Evolutionary conservation across 2,329 filamentous ascomycete genomes (phyloP).

Genomic region (Sporothrix humicola): DNA sequence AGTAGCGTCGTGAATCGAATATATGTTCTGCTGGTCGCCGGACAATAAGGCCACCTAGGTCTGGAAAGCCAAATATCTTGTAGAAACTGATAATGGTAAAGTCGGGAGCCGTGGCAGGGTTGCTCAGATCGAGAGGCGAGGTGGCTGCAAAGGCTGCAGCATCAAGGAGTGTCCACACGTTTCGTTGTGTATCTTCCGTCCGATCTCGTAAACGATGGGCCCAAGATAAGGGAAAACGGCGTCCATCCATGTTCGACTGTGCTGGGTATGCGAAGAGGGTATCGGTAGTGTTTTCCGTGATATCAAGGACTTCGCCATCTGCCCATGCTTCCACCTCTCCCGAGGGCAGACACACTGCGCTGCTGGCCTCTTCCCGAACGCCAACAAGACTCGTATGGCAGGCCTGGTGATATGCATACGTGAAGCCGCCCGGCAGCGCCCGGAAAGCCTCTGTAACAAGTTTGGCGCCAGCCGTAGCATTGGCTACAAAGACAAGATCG

Average conservation of each 20-base stretch:
- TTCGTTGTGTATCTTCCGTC: constrained; percentile 39
- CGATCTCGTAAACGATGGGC: constrained; percentile 43
- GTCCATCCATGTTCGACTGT: constrained; percentile 92
- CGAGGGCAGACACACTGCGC: constrained; percentile 71
- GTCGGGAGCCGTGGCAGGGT: constrained; percentile 70
- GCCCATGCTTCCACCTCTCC: constrained; percentile 70
- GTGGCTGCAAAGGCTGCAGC: constrained; percentile 83
- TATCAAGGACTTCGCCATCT: constrained; percentile 40
- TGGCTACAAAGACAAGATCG: constrained; percentile 88
- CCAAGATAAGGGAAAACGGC: constrained; percentile 75
- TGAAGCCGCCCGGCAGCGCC: constrained; percentile 71
- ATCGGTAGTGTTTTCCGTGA: constrained; percentile 34
- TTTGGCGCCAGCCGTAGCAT: constrained; percentile 90
- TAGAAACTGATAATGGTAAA: constrained; percentile 90
- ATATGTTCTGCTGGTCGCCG: constrained; percentile 70
- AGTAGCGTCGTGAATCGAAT: constrained; percentile 75
- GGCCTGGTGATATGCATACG: constrained; percentile 82
- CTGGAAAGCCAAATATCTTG: constrained; percentile 97
- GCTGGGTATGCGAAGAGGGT: constrained; percentile 79
- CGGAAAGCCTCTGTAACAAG: constrained; percentile 80
- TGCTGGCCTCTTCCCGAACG: constrained; percentile 70
- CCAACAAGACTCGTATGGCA: constrained; percentile 89
- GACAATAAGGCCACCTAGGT: constrained; percentile 84
- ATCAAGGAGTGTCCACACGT: constrained; percentile 75
- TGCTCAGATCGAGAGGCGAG: constrained; percentile 72